Conservation (phyloP, 768 basidiomycete species). For the Termitomyces bulborhizus region DNA sequence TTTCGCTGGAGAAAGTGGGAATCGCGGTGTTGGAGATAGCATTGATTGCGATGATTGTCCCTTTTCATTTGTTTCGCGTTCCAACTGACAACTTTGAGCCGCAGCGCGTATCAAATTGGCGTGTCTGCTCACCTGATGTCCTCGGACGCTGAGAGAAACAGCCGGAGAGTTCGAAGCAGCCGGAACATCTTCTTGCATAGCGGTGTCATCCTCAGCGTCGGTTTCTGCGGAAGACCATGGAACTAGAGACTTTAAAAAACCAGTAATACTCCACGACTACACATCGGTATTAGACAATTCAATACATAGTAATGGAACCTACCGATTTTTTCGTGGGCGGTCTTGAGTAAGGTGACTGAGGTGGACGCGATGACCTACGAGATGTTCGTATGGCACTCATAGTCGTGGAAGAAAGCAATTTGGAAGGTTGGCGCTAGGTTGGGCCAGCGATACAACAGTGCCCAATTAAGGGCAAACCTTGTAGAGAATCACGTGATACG, state of each 20-base stretch:
- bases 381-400: slow-evolving; percentile 57
- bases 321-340: slow-evolving; percentile 42
- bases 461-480: slow-evolving; percentile 28
- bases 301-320: slow-evolving; percentile 10
- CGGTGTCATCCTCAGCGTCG: slow-evolving; percentile 15
- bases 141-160: slow-evolving; percentile 19
- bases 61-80: slow-evolving; percentile 10
- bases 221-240: slow-evolving; percentile 26
- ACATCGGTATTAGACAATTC: slow-evolving; percentile 2
- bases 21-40: slow-evolving; percentile 7
- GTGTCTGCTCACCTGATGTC: slow-evolving; percentile 18
- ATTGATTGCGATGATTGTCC: not conserved
- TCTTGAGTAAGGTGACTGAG: slow-evolving; percentile 55
- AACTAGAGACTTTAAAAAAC: slow-evolving; percentile 45
- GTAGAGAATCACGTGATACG: slow-evolving; percentile 23
- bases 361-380: slow-evolving; percentile 25
- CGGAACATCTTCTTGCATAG: slow-evolving; percentile 16
- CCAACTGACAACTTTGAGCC: slow-evolving; percentile 11
- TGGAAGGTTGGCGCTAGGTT: slow-evolving; percentile 7
- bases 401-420: slow-evolving; percentile 6
- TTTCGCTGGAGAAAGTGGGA: not conserved
- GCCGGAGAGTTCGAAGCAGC: slow-evolving; percentile 10
- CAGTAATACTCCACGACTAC: slow-evolving; percentile 47
- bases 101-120: not conserved
- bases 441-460: slow-evolving; percentile 15